Evolutionary conservation across 2,329 filamentous ascomycete species (phyloP).

Genomic region (Hymenoscyphus salicellus): DNA sequence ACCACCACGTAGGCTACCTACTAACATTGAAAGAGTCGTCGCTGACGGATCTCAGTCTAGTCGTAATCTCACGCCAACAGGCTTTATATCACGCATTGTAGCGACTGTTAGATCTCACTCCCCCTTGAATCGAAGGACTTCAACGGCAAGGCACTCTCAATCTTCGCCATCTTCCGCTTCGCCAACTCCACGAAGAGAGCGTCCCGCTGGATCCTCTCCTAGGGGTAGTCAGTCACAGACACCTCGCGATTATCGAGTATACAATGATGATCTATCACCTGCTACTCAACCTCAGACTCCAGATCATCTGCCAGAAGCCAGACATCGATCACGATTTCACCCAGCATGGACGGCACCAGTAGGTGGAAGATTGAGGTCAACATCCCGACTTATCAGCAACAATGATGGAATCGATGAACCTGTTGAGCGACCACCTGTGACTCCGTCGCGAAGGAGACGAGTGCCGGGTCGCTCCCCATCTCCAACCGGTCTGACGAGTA

Average conservation of each 20-base stretch:
- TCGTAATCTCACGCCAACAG: slow-evolving; percentile 8
- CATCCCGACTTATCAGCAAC: slow-evolving; percentile 8
- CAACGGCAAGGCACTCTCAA: slow-evolving; percentile 8
- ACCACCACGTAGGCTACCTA: neutral
- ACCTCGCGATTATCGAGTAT: slow-evolving; percentile 40
- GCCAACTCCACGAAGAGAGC: slow-evolving; percentile 17
- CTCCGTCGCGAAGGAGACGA: slow-evolving; percentile 14
- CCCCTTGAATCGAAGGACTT: slow-evolving; percentile 16
- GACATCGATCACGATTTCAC: slow-evolving; percentile 44
- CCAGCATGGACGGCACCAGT: slow-evolving; percentile 46
- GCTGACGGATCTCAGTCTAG: slow-evolving; percentile 9
- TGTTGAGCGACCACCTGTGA: slow-evolving; percentile 2
- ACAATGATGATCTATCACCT: slow-evolving; percentile 46
- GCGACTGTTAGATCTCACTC: slow-evolving; percentile 21
- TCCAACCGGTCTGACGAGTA: slow-evolving; percentile 41
- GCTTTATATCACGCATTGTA: slow-evolving; percentile 17
- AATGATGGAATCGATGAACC: slow-evolving; percentile 13
- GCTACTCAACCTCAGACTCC: slow-evolving; percentile 50
- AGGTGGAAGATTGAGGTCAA: slow-evolving; percentile 15
- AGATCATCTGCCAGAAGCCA: slow-evolving; percentile 47
- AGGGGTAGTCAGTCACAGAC: slow-evolving; percentile 17
- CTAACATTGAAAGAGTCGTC: neutral
- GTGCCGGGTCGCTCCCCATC: slow-evolving; percentile 34
- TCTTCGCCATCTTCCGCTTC: slow-evolving; percentile 20
- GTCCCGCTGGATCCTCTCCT: neutral